Evolutionary conservation across 2,329 filamentous ascomycete species (phyloP).

Genomic region (Talaromyces sp.): DNA sequence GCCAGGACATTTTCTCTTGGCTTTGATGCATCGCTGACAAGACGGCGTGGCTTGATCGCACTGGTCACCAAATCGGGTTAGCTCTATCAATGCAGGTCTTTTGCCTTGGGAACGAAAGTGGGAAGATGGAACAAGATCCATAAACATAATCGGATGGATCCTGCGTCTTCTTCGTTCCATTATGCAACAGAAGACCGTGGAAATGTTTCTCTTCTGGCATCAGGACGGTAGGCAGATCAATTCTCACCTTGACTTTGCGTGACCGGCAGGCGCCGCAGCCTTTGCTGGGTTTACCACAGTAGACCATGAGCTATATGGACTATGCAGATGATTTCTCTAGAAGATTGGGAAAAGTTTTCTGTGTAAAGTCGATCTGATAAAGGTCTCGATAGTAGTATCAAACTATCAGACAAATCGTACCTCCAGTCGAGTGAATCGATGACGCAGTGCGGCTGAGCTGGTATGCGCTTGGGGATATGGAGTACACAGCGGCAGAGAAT

Average conservation of each 20-base stretch:
- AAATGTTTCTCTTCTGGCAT: neutral
- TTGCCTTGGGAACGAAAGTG: neutral
- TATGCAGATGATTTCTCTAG: neutral
- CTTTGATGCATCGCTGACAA: slow-evolving; percentile 59
- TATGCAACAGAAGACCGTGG: neutral
- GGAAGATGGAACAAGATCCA: neutral
- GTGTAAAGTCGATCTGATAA: neutral
- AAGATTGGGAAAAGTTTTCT: neutral
- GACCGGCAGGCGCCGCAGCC: slow-evolving; percentile 32
- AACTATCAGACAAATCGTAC: neutral
- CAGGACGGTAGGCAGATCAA: slow-evolving; percentile 5
- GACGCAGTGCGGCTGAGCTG: neutral
- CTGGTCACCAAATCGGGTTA: slow-evolving; percentile 29
- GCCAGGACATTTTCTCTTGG: slow-evolving; percentile 57
- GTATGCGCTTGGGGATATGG: too few species aligned
- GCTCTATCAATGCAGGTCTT: neutral
- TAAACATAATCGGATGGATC: neutral
- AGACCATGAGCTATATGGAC: slow-evolving; percentile 22
- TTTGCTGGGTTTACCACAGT: slow-evolving; percentile 31
- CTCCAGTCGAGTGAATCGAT: neutral
- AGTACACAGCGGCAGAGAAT: too few species aligned
- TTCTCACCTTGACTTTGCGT: slow-evolving; percentile 27
- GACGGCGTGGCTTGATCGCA: slow-evolving; percentile 58
- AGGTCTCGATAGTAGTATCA: neutral
- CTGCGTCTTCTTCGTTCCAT: neutral